These are phyloP conservation scores for Pavlovales sp. DNA, from an alignment of 208 protist genomes.

Conservation along the genomic window DNA sequence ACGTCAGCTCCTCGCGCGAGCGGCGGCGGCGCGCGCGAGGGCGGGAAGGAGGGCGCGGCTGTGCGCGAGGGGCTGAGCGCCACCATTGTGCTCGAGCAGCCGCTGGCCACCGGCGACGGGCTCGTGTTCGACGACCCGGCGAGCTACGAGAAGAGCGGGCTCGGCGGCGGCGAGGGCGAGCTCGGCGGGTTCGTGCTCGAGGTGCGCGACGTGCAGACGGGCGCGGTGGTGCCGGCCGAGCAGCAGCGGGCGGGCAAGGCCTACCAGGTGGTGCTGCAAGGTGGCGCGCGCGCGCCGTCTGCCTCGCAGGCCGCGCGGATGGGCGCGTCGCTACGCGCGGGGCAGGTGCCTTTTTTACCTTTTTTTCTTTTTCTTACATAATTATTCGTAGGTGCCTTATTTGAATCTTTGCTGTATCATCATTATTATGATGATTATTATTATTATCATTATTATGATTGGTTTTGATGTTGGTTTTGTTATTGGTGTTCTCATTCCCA, in stretches of 20 bases:
- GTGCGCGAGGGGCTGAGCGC: neutral
- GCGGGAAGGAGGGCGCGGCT: neutral
- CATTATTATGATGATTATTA: no score
- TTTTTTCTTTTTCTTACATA: no score
- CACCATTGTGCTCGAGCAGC: neutral
- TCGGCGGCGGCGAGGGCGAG: neutral
- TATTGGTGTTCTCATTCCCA: no score
- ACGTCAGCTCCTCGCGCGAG: no score
- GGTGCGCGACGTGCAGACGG: neutral
- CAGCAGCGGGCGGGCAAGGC: neutral
- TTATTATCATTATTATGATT: no score
- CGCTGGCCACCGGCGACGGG: conserved; percentile 18
- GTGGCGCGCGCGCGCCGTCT: no score
- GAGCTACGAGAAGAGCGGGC: neutral
- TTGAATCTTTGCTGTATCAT: no score
- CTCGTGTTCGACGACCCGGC: conserved; percentile 24
- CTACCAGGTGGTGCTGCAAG: neutral
- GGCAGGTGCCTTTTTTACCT: no score
- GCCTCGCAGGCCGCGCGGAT: neutral
- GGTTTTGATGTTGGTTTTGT: no score
- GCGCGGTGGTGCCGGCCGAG: neutral
- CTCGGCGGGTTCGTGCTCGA: neutral
- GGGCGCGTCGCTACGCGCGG: neutral
- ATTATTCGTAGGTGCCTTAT: no score
- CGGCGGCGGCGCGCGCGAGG: no score